Percentiles rank a stretch among this genome's conserved stretches.
These are phyloP conservation scores for Phytophthora melonis DNA, from an alignment of 352 stramenopile genomes.

Conservation along the genomic window DNA sequence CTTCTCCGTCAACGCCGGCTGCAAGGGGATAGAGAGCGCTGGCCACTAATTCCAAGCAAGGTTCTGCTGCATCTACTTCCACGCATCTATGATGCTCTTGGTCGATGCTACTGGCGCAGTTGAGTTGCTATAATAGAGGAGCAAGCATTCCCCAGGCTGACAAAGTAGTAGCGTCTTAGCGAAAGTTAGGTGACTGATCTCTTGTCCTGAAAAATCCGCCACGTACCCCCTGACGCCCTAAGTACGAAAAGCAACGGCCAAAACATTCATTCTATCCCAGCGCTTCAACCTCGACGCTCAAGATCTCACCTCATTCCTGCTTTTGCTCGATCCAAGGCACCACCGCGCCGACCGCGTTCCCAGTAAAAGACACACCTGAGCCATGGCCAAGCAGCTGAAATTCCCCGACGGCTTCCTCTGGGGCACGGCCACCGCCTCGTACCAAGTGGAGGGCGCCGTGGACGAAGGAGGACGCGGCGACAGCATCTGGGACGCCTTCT, in stretches of 20 bases:
- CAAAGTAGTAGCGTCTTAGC: too few relatives aligned
- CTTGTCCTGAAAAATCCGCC: neutral
- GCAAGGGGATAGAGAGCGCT: neutral
- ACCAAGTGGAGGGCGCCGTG: constrained; percentile 94
- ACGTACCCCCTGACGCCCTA: constrained; percentile 1
- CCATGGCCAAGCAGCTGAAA: constrained; percentile 39
- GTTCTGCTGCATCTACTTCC: constrained; percentile 1
- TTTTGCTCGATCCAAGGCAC: constrained; percentile 25
- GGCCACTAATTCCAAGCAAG: neutral
- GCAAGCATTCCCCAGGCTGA: neutral
- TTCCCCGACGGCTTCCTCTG: constrained; percentile 83
- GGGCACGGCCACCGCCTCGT: constrained; percentile 90
- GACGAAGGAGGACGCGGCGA: constrained; percentile 84
- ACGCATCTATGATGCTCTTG: constrained; percentile 2
- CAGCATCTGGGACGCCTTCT: constrained; percentile 94
- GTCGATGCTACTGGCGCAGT: neutral
- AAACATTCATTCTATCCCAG: constrained; percentile 13
- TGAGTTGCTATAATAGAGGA: neutral
- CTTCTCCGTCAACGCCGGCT: neutral
- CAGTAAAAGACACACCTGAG: neutral
- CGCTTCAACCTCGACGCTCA: constrained; percentile 11
- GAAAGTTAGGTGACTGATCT: too few relatives aligned
- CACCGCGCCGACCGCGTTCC: neutral
- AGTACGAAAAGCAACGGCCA: constrained; percentile 4
- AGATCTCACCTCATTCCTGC: constrained; percentile 26